phyloP scores from a whole-genome alignment of 371 early-diverging fungal genomes.

The Lichtheimia ornata region DNA sequence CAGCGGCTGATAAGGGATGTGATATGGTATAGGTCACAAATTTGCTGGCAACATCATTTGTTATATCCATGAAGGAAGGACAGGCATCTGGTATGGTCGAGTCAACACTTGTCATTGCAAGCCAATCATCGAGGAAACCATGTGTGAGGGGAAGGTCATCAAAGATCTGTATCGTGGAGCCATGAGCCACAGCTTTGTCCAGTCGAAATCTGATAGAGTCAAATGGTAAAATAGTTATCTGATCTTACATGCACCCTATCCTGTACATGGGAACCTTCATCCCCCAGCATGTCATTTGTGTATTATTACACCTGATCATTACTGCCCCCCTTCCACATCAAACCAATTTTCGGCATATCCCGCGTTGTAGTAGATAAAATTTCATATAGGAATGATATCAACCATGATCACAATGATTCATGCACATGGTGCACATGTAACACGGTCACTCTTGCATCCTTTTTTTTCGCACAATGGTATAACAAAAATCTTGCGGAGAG shows the following conservation, averaged over 20 bases:
- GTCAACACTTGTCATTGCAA: conserved; percentile 63
- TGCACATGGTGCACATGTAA: too few relatives aligned
- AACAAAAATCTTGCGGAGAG: too few relatives aligned
- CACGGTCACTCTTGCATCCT: too few relatives aligned
- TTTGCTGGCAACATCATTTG: conserved; percentile 80
- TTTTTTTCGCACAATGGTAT: too few relatives aligned
- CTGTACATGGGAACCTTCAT: not conserved
- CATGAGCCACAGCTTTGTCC: conserved; percentile 56
- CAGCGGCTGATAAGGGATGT: too few relatives aligned
- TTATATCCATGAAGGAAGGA: conserved; percentile 53
- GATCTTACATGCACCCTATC: conserved; percentile 3
- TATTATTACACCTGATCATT: too few relatives aligned
- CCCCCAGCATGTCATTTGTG: too few relatives aligned
- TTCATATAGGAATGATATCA: too few relatives aligned
- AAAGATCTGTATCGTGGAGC: conserved; percentile 65
- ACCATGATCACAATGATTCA: too few relatives aligned
- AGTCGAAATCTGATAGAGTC: conserved; percentile 15
- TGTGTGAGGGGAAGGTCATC: conserved; percentile 57
- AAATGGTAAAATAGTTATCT: conserved; percentile 17
- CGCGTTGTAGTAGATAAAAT: too few relatives aligned
- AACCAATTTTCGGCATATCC: too few relatives aligned
- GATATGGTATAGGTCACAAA: conserved; percentile 63
- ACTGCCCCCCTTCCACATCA: too few relatives aligned
- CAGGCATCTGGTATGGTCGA: conserved; percentile 70
- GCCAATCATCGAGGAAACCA: conserved; percentile 59